These are phyloP conservation scores for Aspergillus sp. DNA, from an alignment of 2,329 filamentous ascomycete genomes.

Conservation along the genomic window DNA sequence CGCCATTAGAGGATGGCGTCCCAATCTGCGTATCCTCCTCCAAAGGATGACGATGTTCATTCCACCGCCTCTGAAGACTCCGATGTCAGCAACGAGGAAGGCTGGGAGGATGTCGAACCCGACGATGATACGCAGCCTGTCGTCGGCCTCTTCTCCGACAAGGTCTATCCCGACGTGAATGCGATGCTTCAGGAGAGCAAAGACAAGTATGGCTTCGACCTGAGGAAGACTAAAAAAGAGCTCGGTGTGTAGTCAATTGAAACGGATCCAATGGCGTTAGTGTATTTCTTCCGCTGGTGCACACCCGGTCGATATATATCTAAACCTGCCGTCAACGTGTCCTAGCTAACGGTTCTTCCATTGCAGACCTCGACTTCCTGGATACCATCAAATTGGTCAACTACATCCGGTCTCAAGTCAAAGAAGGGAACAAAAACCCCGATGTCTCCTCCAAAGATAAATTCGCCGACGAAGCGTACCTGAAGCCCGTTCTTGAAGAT, in stretches of 20 bases:
- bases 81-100: constrained; percentile 52
- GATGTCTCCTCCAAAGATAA: constrained; percentile 59
- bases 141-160: constrained; percentile 67
- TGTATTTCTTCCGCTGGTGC: constrained; percentile 10
- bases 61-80: constrained; percentile 40
- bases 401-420: constrained; percentile 54
- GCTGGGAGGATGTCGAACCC: constrained; percentile 60
- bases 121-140: constrained; percentile 64
- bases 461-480: constrained; percentile 74
- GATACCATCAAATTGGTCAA: constrained; percentile 74
- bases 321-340: constrained; percentile 4
- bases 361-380: constrained; percentile 66
- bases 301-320: constrained; percentile 7
- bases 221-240: constrained; percentile 58
- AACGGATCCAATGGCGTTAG: constrained; percentile 5
- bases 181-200: constrained; percentile 70
- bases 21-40: constrained; percentile 27
- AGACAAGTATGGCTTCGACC: constrained; percentile 65
- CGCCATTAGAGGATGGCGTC: constrained; percentile 6
- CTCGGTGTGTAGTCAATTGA: constrained; percentile 41
- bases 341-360: constrained; percentile 16
- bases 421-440: constrained; percentile 47
- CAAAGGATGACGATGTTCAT: constrained; percentile 24
- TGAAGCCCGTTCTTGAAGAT: constrained; percentile 83
- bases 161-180: constrained; percentile 62